Evolutionary conservation across 1,284 basidiomycete genomes (phyloP), one percentile per base, ranked within the genome.

Genomic region (Pisolithus thermaeus): DNA sequence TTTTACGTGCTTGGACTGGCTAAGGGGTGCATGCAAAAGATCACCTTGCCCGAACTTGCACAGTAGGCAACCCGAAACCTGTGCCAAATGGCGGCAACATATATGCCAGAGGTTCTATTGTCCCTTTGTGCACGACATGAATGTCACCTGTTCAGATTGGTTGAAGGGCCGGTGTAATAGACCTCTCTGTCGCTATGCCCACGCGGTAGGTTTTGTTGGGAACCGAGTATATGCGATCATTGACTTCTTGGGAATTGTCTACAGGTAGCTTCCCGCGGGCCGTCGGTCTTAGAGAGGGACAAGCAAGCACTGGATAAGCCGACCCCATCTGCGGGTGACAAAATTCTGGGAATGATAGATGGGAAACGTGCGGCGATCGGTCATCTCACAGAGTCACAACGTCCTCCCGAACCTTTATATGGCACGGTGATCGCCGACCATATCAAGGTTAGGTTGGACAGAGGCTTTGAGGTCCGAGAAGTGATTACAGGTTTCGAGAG

Each of bases 401-500:
- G 27, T 32, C 62, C 32, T 47, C 55, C 53, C 2, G 55, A 63
- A 9, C 51, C 44, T 0, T 35, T 64, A 1, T 67, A 63, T 3
- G 40, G 55, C 0, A 51, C 59, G 11, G 57, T 59, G 4, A 39
- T 66, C 1, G 47, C 63, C 3, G 64, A 67, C 23, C 65, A 66
- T 30, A 62, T 63, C 18, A 62, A 65, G 49, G 73, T 72, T n/a
- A 70, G 59, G 12, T 67, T 75, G 30, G 69, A 68, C 28, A 57
- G 64, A 2, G 75, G 75, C 0, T 75, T 76, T 38, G 63, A 63
- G 2, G 64, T 78, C 4, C 50, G 59, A 16, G 62, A 67, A 0
- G 59, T 77, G 18, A 47, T 56, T 14, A 78, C 76, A 0, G 72
- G 68, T 6, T 76, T 76, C 25, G 75, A 77, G 41, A 72, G 71